Evolutionary conservation across 352 stramenopile genomes (phyloP).

Genomic region (Globisporangium cederbergense): DNA sequence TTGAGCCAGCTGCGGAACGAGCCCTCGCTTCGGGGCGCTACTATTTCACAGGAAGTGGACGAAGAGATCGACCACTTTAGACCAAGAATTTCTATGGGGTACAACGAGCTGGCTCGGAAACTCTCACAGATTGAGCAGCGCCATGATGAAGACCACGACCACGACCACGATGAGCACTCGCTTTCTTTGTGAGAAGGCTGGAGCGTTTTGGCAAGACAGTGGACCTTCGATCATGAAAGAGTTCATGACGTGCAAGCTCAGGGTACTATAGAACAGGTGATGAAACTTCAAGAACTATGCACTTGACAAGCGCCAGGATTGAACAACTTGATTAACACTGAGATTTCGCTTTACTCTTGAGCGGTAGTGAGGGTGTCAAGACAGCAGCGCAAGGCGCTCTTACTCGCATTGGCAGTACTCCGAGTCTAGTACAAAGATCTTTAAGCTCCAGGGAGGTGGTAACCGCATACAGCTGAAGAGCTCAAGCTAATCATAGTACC

Average conservation of each 20-base stretch:
- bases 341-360: no score
- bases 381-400: no score
- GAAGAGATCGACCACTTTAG: conserved; percentile 9
- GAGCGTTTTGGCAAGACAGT: background rate
- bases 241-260: background rate
- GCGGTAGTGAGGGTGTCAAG: no score
- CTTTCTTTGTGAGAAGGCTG: background rate
- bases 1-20: conserved; percentile 25
- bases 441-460: no score
- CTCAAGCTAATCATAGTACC: no score
- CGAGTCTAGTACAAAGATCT: no score
- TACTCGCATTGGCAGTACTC: no score
- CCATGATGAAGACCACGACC: conserved; percentile 17
- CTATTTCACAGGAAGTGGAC: background rate
- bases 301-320: no score
- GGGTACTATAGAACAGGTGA: background rate
- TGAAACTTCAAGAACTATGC: background rate
- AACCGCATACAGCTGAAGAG: no score
- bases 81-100: background rate
- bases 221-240: background rate
- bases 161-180: conserved; percentile 5
- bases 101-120: conserved; percentile 7
- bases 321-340: no score
- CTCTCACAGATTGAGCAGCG: conserved; percentile 18
- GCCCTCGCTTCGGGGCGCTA: conserved; percentile 13